Evolutionary conservation across 345 rosid genomes (phyloP).

Genomic region (Atalantia buxifolia): DNA sequence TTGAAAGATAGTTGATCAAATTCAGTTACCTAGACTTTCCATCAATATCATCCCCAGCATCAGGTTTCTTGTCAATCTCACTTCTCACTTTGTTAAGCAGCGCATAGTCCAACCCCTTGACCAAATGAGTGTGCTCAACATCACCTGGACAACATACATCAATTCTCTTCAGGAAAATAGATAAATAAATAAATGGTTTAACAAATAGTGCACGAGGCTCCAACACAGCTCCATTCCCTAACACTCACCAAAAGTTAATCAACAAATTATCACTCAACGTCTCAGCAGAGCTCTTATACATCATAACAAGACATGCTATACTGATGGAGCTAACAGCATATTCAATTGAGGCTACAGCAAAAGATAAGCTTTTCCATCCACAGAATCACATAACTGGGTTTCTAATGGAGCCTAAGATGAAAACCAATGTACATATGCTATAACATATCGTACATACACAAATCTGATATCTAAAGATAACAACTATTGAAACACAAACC

Average conservation of each 20-base stretch:
- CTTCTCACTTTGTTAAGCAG: conserved; percentile 85
- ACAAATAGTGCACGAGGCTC: neutral
- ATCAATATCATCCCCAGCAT: conserved; percentile 57
- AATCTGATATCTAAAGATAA: neutral
- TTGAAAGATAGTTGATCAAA: neutral
- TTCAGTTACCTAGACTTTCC: conserved; percentile 61
- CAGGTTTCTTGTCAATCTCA: conserved; percentile 91
- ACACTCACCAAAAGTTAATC: neutral
- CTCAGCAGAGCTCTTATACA: neutral
- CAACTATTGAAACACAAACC: conserved; percentile 40
- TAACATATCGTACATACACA: neutral
- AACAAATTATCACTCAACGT: neutral
- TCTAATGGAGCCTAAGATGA: neutral
- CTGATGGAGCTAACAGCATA: neutral
- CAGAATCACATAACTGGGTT: neutral
- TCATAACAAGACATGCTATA: neutral
- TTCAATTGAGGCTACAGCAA: neutral
- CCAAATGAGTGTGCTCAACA: conserved; percentile 97
- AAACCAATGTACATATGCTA: neutral
- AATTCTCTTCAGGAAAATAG: neutral
- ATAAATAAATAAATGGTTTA: neutral
- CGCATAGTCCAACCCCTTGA: conserved; percentile 95
- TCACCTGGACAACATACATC: conserved; percentile 49
- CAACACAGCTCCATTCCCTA: neutral
- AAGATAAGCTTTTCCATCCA: neutral